Evolutionary conservation across 2,329 filamentous ascomycete genomes (phyloP).

Genomic region (Aaosphaeria arxii): DNA sequence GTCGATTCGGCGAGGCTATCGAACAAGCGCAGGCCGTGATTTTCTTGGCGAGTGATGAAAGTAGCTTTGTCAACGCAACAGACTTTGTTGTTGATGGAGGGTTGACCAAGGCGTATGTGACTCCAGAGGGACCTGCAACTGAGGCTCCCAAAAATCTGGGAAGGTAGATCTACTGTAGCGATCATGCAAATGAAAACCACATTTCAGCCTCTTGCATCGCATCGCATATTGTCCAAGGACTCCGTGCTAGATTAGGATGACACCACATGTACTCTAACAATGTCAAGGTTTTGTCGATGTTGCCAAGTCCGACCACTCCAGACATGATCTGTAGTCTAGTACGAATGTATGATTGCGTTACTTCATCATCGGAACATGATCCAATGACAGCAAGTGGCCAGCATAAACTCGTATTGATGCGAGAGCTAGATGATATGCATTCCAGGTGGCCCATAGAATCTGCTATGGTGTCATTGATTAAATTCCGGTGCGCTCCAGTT

Average conservation of each 20-base stretch:
- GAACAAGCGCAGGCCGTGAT: not conserved
- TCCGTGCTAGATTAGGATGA: not conserved
- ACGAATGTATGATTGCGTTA: not conserved
- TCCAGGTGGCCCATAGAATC: not conserved
- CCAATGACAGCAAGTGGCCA: constrained; percentile 2
- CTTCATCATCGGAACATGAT: not conserved
- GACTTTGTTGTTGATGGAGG: not conserved
- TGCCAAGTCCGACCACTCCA: not conserved
- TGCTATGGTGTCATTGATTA: not conserved
- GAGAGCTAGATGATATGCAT: not conserved
- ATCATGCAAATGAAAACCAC: constrained; percentile 1
- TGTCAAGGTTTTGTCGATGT: not conserved
- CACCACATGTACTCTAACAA: not conserved
- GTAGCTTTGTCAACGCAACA: not conserved
- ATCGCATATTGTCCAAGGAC: constrained; percentile 1
- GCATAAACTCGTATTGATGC: constrained; percentile 1
- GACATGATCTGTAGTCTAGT: not conserved
- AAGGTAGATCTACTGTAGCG: not conserved
- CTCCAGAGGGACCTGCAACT: not conserved
- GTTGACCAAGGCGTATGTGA: not conserved
- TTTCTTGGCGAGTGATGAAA: not conserved
- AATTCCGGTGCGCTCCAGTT: not conserved
- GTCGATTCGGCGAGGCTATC: not conserved
- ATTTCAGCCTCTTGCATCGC: constrained; percentile 2
- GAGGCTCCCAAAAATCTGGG: not conserved